Base-by-base conservation (phyloP, 805 yeast species). In the Candida pini region DNA sequence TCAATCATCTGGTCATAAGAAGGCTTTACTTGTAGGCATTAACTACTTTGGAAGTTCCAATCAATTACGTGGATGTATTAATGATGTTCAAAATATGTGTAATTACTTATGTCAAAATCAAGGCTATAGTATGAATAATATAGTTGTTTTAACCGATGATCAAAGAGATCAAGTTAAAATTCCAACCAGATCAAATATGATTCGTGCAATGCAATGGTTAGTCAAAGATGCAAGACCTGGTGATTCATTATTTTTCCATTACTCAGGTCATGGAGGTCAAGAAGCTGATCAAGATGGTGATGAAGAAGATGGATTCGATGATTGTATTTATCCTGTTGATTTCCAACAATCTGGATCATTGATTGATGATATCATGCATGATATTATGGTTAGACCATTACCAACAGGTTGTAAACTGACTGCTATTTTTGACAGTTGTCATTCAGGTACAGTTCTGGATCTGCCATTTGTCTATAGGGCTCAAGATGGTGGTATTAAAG, bases 251-350 rank as follows among this genome's bases (percentile, higher is more conserved):
- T 78, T 86, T 47, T 76, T 86, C 68, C 95, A 86, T 55, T 85
- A 80, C 53, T 81, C 92, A 0, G 92, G 95, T 6, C 95, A 86
- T 53, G 95, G 95, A 20, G 87, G 92, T 2, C 82, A 78, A 50
- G 73, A 77, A 4, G 59, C 64, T 30, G 95, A 85, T 54, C 51
- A 62, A 21, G 64, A 60, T 37, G 64, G 64, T 18, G 63, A 59
- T 35, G 65, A 60, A 34, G 49, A 41, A 2, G 59, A 54, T 38
- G 66, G 64, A n/a, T 46, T 33, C 36, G 66, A 60, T 38, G 64
- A 60, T 48, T 54, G 60, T 33, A 58, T 59, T 28, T 59, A 60
- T 40, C 64, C 64, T 12, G 60, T 60, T 12, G 66, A 60, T 43
- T 84, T 77, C 53, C 72, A 81, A 56, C 57, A 56, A 6, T 66